Percentiles rank a stretch among this genome's conserved stretches.
Conservation (phyloP, 1,284 basidiomycete genomes). For the Pascua guehoae region DNA sequence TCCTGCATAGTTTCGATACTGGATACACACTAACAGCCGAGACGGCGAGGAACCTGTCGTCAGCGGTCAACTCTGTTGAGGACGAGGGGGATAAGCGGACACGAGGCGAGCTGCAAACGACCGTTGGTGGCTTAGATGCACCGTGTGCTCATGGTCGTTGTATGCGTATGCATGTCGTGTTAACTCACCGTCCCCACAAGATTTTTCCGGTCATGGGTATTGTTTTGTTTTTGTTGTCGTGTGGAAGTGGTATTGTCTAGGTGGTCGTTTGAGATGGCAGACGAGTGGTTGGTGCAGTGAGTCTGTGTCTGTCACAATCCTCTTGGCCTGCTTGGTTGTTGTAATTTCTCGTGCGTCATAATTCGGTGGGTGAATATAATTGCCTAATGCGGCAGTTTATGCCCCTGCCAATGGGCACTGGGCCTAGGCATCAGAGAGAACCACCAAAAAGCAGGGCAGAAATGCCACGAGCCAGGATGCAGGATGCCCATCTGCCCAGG, state of each 20-base stretch:
- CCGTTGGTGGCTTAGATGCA: neutral
- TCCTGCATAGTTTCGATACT: neutral
- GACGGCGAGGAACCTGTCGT: constrained; percentile 29
- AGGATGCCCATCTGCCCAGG: no score
- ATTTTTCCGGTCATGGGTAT: constrained; percentile 22
- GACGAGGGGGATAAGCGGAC: neutral
- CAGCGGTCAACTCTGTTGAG: neutral
- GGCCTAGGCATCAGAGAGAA: no score
- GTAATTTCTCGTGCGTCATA: no score
- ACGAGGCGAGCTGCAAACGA: neutral
- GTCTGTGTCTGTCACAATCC: no score
- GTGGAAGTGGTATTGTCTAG: neutral
- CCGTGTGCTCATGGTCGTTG: no score
- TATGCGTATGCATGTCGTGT: neutral
- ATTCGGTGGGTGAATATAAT: no score
- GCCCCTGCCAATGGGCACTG: no score
- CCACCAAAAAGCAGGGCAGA: no score
- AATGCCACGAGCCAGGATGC: no score
- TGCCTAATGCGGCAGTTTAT: no score
- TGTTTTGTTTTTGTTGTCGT: neutral
- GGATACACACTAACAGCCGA: constrained; percentile 25
- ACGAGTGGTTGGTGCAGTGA: neutral
- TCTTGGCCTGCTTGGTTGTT: no score
- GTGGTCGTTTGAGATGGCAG: neutral
- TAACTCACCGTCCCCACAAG: constrained; percentile 36